Conservation (phyloP, 257 asterid genomes). For the Marsdenia floribunda region DNA sequence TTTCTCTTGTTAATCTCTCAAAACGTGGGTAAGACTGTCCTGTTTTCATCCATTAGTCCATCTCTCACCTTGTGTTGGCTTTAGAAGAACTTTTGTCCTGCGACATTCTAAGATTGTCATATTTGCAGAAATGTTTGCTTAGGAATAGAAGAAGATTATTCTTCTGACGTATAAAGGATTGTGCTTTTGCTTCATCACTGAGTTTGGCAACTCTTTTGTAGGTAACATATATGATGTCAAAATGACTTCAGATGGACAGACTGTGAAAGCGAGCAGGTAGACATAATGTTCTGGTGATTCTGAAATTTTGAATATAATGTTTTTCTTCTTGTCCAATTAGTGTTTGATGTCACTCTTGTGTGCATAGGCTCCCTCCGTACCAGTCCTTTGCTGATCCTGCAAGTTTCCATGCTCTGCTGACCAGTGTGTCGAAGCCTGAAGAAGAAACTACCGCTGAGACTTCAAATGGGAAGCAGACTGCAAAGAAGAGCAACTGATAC, state of each 20-base stretch:
- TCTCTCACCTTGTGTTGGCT: neutral
- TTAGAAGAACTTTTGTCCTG: neutral
- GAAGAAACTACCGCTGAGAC: slow-evolving; percentile 37
- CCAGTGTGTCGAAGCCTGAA: slow-evolving; percentile 33
- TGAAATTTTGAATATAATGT: neutral
- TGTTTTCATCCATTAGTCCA: too few relatives aligned
- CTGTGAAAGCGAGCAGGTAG: slow-evolving; percentile 75
- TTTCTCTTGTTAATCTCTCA: neutral
- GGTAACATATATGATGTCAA: slow-evolving; percentile 79
- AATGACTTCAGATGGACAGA: slow-evolving; percentile 70
- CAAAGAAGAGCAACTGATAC: slow-evolving; percentile 22
- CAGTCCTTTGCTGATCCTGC: slow-evolving; percentile 65
- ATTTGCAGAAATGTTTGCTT: neutral
- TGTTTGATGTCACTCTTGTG: neutral
- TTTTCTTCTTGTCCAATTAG: neutral
- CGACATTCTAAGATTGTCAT: neutral
- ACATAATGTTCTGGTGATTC: neutral
- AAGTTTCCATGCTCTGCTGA: slow-evolving; percentile 36
- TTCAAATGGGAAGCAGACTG: slow-evolving; percentile 43
- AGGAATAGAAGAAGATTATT: neutral
- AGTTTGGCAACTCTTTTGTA: slow-evolving; percentile 26
- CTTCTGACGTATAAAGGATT: neutral
- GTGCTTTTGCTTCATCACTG: neutral
- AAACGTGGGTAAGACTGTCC: too few relatives aligned
- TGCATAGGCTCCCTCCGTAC: slow-evolving; percentile 51